These are phyloP conservation scores for Trichoderma endophyticum DNA, from an alignment of 2,329 filamentous ascomycete genomes.

Conservation along the genomic window DNA sequence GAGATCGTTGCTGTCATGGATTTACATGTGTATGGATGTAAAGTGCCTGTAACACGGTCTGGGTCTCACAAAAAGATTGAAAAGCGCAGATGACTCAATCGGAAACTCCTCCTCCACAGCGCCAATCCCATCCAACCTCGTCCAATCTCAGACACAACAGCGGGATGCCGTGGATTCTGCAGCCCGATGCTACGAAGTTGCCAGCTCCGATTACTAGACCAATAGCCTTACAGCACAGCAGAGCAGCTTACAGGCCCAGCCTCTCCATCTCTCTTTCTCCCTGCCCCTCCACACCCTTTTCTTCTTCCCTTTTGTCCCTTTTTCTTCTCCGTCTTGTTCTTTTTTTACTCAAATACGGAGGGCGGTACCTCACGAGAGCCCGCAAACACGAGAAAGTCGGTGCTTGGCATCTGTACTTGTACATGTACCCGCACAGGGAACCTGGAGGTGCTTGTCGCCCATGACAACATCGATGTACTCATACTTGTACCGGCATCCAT, in stretches of 20 bases:
- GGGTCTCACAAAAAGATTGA: not conserved
- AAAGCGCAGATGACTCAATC: not conserved
- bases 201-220: not conserved
- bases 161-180: not conserved
- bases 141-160: not conserved
- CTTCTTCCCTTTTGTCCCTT: too few relatives aligned
- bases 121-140: not conserved
- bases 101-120: not conserved
- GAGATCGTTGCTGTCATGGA: not conserved
- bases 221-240: not conserved
- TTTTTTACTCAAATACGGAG: not conserved
- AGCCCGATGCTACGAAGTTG: not conserved
- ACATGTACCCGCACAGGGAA: not conserved
- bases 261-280: not conserved
- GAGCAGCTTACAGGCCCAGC: not conserved
- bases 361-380: not conserved
- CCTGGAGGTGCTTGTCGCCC: not conserved
- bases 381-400: conserved; percentile 3
- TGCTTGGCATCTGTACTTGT: not conserved
- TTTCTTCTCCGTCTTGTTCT: not conserved
- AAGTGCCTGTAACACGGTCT: not conserved
- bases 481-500: not conserved
- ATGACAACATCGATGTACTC: not conserved
- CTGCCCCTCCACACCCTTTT: not conserved
- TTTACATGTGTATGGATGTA: not conserved